Evolutionary conservation across 1,284 basidiomycete genomes (phyloP), one percentile per base, ranked within the genome.

Genomic region (Veloboletus limbatus): DNA sequence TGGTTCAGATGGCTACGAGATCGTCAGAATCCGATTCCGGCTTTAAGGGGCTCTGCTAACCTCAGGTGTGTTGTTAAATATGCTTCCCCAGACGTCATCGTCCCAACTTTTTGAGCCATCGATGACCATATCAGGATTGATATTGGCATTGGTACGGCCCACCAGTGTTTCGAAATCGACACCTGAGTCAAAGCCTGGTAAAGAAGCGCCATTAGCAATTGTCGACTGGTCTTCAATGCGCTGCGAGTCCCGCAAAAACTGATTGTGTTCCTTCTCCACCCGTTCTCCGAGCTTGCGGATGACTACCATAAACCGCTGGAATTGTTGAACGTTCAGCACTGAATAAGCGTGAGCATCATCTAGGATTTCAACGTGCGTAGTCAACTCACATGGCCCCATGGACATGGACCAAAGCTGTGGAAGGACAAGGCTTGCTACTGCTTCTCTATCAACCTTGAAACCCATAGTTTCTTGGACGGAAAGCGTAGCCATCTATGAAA

Each of bases 381-480:
- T 11, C 25, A 17, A 75, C 88, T 60, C 63, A 92, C 90, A 65
- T 43, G 94, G 94, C n/a, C 93, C 94, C 71, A 97, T 95, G 2
- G 89, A 93, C 92, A 97, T 96, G 2, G 85, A 76, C 94, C 94
- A 97, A 8, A 97, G 71, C 57, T 97, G 95, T 11, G 94, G 94
- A 14, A 98, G 74, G 13, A 97, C 92, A 27, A 95, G 76, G 0
- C 90, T 96, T 0, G 96, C 96, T 14, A 97, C 88, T 4, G 94
- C 92, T 68, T 97, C 94, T 36, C 93, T 78, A 56, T 97, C 94
- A 4, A 98, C 88, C 66, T 98, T 99, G 56, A 83, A 78, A 2
- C 94, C 92, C 92, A 98, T 97, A 4, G 90, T 91, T 67, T 97
- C 95, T 69, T 99, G 94, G 0, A 99, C 94, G 8, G 82, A 85